phyloP scores from a whole-genome alignment of 441 rosid genomes.

The Pelargonium cotyledonis region DNA sequence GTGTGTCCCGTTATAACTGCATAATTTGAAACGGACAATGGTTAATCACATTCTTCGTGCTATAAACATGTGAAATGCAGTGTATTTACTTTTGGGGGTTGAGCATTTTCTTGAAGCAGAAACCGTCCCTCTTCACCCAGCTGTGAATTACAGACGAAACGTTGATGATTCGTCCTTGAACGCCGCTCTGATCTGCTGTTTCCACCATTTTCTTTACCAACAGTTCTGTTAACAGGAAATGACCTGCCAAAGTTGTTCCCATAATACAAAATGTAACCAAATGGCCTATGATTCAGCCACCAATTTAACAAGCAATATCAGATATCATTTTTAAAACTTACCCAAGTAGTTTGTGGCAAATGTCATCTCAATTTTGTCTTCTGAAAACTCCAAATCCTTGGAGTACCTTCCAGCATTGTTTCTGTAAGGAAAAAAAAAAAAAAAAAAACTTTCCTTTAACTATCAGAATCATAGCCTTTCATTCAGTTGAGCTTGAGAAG shows the following conservation, averaged over 20 bases:
- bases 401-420: slow-evolving; percentile 87
- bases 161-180: slow-evolving; percentile 74
- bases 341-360: slow-evolving; percentile 88
- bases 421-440: slow-evolving; percentile 33
- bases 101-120: slow-evolving; percentile 54
- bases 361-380: slow-evolving; percentile 86
- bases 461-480: neutral
- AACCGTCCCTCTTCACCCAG: slow-evolving; percentile 65
- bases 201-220: slow-evolving; percentile 70
- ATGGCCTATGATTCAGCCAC: neutral
- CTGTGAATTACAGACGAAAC: slow-evolving; percentile 82
- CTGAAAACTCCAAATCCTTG: slow-evolving; percentile 72
- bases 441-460: neutral
- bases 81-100: slow-evolving; percentile 56
- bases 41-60: neutral
- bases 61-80: neutral
- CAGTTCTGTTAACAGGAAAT: slow-evolving; percentile 74
- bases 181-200: slow-evolving; percentile 55
- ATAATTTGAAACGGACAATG: neutral
- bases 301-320: neutral
- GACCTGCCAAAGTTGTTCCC: slow-evolving; percentile 82
- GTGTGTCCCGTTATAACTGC: slow-evolving; percentile 67
- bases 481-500: neutral
- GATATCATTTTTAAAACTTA: slow-evolving; percentile 17
- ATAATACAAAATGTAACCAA: too few relatives aligned